phyloP scores from a whole-genome alignment of 441 rosid species.

The Syzygium malaccense region DNA sequence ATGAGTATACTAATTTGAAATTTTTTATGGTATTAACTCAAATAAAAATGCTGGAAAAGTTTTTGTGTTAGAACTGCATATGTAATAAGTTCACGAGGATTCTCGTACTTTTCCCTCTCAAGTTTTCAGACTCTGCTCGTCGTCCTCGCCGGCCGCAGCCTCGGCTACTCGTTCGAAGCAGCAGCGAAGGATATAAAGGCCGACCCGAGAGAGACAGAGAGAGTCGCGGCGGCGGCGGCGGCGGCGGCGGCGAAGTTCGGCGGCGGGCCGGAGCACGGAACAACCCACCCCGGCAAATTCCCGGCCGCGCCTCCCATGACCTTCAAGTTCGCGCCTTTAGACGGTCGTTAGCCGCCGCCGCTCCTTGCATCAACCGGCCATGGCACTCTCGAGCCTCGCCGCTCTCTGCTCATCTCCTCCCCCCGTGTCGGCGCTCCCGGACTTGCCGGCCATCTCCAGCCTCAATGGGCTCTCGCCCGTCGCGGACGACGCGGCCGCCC shows the following conservation, averaged over 20 bases:
- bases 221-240: background rate
- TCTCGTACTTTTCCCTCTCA: background rate
- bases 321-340: background rate
- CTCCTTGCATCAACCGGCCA: background rate
- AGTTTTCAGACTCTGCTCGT: background rate
- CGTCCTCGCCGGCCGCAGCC: background rate
- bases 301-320: background rate
- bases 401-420: background rate
- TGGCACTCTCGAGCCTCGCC: background rate
- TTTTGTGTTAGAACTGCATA: background rate
- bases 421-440: background rate
- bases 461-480: slow-evolving; percentile 4
- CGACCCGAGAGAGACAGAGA: background rate
- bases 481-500: background rate
- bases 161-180: background rate
- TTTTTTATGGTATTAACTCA: too few relatives aligned
- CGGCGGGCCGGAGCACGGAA: background rate
- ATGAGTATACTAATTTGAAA: too few relatives aligned
- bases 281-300: background rate
- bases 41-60: too few relatives aligned
- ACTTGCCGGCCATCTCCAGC: slow-evolving; percentile 6
- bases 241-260: background rate
- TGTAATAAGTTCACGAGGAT: background rate
- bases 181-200: background rate
- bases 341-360: background rate